phyloP scores from a whole-genome alignment of 2,329 filamentous ascomycete genomes.

The Sclerotinia glacialis region DNA sequence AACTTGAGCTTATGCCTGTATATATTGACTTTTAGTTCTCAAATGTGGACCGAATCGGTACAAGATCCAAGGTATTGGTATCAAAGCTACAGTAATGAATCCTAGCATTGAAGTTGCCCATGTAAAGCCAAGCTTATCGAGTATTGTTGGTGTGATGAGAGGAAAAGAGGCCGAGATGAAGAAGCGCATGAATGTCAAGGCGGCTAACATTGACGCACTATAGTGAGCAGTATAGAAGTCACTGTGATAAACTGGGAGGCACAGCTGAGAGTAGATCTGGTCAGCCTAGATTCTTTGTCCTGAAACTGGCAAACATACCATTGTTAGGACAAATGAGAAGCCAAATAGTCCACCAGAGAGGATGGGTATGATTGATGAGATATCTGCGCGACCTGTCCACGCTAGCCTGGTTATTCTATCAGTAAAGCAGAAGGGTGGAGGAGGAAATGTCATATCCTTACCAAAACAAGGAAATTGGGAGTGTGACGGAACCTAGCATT shows the following conservation, averaged over 20 bases:
- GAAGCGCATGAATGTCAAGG: conserved; percentile 28
- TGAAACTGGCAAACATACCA: conserved; percentile 43
- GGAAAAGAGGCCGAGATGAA: conserved; percentile 35
- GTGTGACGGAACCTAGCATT: conserved; percentile 46
- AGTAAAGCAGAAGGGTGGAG: neutral
- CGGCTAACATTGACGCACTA: conserved; percentile 14
- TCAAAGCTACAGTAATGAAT: conserved; percentile 43
- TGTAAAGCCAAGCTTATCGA: conserved; percentile 42
- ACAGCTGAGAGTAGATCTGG: neutral
- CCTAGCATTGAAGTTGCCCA: conserved; percentile 46
- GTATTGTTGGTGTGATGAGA: conserved; percentile 48
- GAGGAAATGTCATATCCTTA: conserved; percentile 37
- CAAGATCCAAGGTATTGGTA: conserved; percentile 47
- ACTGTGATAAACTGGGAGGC: conserved; percentile 16
- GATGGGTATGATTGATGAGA: conserved; percentile 37
- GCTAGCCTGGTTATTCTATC: conserved; percentile 16
- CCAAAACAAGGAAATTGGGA: conserved; percentile 36
- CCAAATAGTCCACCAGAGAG: conserved; percentile 46
- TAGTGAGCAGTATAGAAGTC: conserved; percentile 18
- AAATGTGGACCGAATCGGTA: conserved; percentile 42
- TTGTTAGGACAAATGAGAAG: conserved; percentile 58
- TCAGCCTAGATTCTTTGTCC: neutral
- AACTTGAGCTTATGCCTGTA: conserved; percentile 1
- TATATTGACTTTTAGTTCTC: conserved; percentile 38
- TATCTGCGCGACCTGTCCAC: conserved; percentile 30